A percentile compares a stretch with the other conserved stretches of the same genome.
Conservation (phyloP, 2,329 filamentous ascomycete species). For the Cladobotryum mycophilum region DNA sequence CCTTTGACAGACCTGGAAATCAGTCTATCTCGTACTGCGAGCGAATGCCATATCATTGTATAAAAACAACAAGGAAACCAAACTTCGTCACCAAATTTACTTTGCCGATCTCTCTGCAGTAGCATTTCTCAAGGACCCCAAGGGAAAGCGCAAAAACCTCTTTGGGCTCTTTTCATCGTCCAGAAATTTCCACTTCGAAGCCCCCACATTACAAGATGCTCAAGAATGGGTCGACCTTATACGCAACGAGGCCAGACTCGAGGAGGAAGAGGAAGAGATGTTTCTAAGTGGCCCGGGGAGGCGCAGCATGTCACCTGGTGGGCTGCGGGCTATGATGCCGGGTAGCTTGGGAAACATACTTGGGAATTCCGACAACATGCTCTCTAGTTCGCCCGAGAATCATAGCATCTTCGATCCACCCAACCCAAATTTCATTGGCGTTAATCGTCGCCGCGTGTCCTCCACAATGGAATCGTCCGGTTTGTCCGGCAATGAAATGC, state of each 20-base stretch:
- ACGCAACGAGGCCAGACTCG: slow-evolving; percentile 70
- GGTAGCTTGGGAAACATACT: slow-evolving; percentile 11
- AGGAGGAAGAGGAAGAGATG: slow-evolving; percentile 83
- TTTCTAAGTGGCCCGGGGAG: slow-evolving; percentile 61
- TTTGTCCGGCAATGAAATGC: slow-evolving; percentile 58
- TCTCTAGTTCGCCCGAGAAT: slow-evolving; percentile 57
- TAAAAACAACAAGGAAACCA: slow-evolving; percentile 83
- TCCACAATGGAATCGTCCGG: slow-evolving; percentile 60
- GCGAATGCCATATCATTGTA: slow-evolving; percentile 89
- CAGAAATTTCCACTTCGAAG: slow-evolving; percentile 87
- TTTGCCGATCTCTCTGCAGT: slow-evolving; percentile 89
- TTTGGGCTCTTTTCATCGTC: slow-evolving; percentile 91
- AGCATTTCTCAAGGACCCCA: slow-evolving; percentile 80
- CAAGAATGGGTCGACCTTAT: slow-evolving; percentile 83
- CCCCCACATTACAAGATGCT: slow-evolving; percentile 64
- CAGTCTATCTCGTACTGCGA: slow-evolving; percentile 80
- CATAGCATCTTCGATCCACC: slow-evolving; percentile 27
- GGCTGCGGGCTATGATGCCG: slow-evolving; percentile 2
- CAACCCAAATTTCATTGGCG: slow-evolving; percentile 27
- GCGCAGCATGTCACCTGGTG: slow-evolving; percentile 37
- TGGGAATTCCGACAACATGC: slow-evolving; percentile 35
- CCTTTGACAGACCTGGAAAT: slow-evolving; percentile 72
- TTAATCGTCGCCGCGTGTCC: slow-evolving; percentile 49
- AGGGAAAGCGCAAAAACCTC: slow-evolving; percentile 77
- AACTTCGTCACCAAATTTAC: slow-evolving; percentile 80